Evolutionary conservation across 306 rosid genomes (phyloP).

Genomic region (Begonia loranthoides): DNA sequence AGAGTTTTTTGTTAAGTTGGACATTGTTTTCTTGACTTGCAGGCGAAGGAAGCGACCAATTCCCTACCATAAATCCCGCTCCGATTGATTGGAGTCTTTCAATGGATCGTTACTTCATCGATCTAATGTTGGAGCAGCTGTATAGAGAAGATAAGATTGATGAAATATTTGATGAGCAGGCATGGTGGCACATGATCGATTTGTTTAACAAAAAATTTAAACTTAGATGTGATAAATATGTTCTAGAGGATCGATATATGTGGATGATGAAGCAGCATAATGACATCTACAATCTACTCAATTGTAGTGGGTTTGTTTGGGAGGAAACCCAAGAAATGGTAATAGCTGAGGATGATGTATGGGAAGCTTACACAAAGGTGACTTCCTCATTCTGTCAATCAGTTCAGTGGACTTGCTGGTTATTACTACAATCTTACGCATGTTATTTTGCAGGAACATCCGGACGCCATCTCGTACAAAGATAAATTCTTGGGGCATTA

Average conservation of each 20-base stretch:
- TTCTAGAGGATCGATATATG: slow-evolving; percentile 37
- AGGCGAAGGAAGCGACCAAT: slow-evolving; percentile 24
- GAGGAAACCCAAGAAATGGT: slow-evolving; percentile 46
- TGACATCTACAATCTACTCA: slow-evolving; percentile 35
- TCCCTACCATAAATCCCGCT: slow-evolving; percentile 14
- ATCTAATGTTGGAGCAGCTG: slow-evolving; percentile 41
- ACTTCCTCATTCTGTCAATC: slow-evolving; percentile 9
- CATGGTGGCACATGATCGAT: slow-evolving; percentile 37
- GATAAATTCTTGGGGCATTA: slow-evolving; percentile 25
- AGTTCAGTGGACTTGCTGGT: not conserved
- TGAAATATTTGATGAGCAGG: slow-evolving; percentile 38
- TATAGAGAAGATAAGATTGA: slow-evolving; percentile 27
- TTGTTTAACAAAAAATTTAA: slow-evolving; percentile 27
- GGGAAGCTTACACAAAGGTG: slow-evolving; percentile 61
- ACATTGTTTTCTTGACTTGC: slow-evolving; percentile 15
- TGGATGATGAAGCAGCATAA: slow-evolving; percentile 41
- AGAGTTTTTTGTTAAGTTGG: too few relatives aligned
- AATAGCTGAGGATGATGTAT: slow-evolving; percentile 35
- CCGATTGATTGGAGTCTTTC: slow-evolving; percentile 40
- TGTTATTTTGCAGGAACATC: slow-evolving; percentile 45
- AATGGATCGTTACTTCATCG: slow-evolving; percentile 37
- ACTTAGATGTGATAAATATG: slow-evolving; percentile 28
- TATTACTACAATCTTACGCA: slow-evolving; percentile 4
- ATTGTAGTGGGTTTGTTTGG: slow-evolving; percentile 39
- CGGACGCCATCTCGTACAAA: slow-evolving; percentile 36